Evolutionary conservation across 75 land plant genomes (phyloP), one percentile per base, ranked within the genome.

Genomic region (Pinus taeda): DNA sequence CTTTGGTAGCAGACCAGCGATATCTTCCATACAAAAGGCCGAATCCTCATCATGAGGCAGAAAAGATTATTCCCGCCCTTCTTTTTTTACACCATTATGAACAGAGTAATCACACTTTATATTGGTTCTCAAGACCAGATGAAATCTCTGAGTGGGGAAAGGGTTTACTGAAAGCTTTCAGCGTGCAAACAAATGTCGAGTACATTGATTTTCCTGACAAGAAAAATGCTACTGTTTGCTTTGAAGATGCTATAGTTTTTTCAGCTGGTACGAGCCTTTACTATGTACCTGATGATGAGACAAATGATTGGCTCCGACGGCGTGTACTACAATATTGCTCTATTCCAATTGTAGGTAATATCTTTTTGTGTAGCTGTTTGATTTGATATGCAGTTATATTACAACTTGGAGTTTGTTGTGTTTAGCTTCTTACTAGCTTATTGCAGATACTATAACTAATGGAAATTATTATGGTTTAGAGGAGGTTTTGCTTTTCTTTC

Each of bases 41-140:
- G n/a, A 86, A 86, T 77, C 88, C 88, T 49, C 88, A 86, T 71
- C 88, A 86, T 60, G 88, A 86, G 72, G 88, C 88, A n/a, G 88
- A 86, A 80, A 86, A 86, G 74, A 75, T 86, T 56, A 86, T 86
- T 24, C 88, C 88, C 24, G 86, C 86, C 53, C 20, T 78, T 57
- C 65, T 85, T 33, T 73, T 86, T 76, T 39, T 49, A 30, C 53
- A 80, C 42, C 57, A 70, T 33, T 58, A 60, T 20, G 61, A 36
- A 57, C 57, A 57, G 4, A 72, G 17, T 39, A 80, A 75, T 22
- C 79, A 21, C 49, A 77, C 80, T 20, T 79, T 85, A 37, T 85
- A 83, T 21, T 86, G 86, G 88, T 86, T 86, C 56, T 49, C 82
- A 11, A 14, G 69, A 24, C 26, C 26, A 20, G 22, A 14, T 49